These are phyloP conservation scores for Podochytrium sp. DNA, from an alignment of 192 early-diverging fungal species.

Conservation along the genomic window DNA sequence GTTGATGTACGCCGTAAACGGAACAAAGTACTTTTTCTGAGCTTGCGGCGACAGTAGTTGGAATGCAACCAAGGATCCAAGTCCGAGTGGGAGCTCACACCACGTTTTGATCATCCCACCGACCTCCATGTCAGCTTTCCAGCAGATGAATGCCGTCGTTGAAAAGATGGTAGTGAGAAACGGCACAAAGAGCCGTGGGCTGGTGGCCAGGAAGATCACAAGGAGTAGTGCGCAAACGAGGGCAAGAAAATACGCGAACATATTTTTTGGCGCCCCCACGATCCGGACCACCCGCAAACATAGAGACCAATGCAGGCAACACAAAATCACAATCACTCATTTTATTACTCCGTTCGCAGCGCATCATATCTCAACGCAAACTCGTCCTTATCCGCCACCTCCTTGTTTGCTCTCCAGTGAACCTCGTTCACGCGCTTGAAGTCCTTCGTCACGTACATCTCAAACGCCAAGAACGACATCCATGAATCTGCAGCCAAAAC, in stretches of 20 bases:
- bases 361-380: conserved; percentile 49
- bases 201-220: no score
- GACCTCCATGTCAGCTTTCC: background rate
- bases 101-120: background rate
- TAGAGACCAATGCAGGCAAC: no score
- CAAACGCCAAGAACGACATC: conserved; percentile 46
- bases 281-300: no score
- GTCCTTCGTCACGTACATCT: conserved; percentile 49
- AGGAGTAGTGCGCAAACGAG: no score
- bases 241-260: no score
- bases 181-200: no score
- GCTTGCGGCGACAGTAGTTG: background rate
- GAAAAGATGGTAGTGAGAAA: no score
- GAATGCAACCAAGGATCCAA: background rate
- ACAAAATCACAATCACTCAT: no score
- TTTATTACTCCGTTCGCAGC: conserved; percentile 15
- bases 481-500: conserved; percentile 32
- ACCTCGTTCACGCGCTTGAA: conserved; percentile 53
- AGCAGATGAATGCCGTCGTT: no score
- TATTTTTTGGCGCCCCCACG: no score
- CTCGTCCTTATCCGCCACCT: conserved; percentile 58
- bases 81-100: background rate
- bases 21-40: background rate
- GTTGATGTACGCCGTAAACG: background rate
- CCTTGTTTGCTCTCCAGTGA: conserved; percentile 61